A percentile compares a stretch with the other conserved stretches of the same genome.
Evolutionary conservation across 106 monocot genomes (phyloP).

Genomic region (Dioscorea dumetorum): DNA sequence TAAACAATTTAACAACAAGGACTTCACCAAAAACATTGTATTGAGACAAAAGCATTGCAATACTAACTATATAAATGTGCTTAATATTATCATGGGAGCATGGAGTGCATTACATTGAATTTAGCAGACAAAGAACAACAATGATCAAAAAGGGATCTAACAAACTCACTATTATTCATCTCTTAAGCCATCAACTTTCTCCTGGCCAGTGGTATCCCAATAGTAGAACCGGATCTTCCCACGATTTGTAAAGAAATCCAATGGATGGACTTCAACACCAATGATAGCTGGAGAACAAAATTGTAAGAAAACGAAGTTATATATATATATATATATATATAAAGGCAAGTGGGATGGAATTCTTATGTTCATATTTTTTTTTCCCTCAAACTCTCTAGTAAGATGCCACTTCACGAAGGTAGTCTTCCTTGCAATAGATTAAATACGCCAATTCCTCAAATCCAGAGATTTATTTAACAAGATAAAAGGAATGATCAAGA

Average conservation of each 20-base stretch:
- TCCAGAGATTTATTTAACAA: too few species aligned
- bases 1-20: too few species aligned
- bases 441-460: too few species aligned
- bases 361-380: slow-evolving; percentile 47
- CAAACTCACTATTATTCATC: slow-evolving; percentile 65
- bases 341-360: neutral
- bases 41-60: too few species aligned
- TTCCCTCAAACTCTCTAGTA: slow-evolving; percentile 36
- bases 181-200: slow-evolving; percentile 65
- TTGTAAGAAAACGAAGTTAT: neutral
- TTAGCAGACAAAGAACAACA: neutral
- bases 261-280: slow-evolving; percentile 68
- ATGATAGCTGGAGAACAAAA: slow-evolving; percentile 42
- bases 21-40: too few species aligned
- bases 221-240: slow-evolving; percentile 64
- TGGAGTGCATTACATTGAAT: neutral
- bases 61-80: neutral
- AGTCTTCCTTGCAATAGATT: slow-evolving; percentile 20
- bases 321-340: neutral
- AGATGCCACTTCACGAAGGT: slow-evolving; percentile 46
- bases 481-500: too few species aligned
- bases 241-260: slow-evolving; percentile 62
- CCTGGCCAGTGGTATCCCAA: slow-evolving; percentile 73
- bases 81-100: too few species aligned
- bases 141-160: neutral